A percentile compares a stretch with the other conserved stretches of the same genome.
Evolutionary conservation across 306 rosid species (phyloP).

Genomic region (Acacia acuminata): DNA sequence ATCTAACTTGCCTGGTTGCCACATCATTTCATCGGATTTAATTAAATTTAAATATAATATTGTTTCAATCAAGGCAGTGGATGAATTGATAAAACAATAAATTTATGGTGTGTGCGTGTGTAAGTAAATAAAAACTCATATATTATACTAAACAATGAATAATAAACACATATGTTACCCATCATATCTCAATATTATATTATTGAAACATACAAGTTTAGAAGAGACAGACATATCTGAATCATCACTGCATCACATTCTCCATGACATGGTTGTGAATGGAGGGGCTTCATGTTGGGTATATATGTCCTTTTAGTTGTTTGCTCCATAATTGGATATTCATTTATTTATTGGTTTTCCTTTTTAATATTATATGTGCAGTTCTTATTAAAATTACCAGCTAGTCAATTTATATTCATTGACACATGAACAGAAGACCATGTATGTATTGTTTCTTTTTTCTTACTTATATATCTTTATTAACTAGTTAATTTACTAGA

Average conservation of each 20-base stretch:
- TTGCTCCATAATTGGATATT: not conserved
- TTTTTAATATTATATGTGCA: not conserved
- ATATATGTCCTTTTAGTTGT: conserved; percentile 40
- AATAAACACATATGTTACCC: not conserved
- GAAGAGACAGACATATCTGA: conserved; percentile 65
- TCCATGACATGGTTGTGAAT: conserved; percentile 45
- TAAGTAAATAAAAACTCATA: no score
- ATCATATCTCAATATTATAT: conserved; percentile 30
- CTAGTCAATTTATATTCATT: not conserved
- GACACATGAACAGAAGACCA: not conserved
- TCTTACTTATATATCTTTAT: not conserved
- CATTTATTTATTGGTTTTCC: not conserved
- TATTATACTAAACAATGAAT: not conserved
- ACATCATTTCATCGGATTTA: not conserved
- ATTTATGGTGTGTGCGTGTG: no score
- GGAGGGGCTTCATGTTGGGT: conserved; percentile 65
- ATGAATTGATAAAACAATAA: not conserved
- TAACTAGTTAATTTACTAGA: not conserved
- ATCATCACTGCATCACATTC: conserved; percentile 50
- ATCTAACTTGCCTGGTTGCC: not conserved
- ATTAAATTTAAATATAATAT: not conserved
- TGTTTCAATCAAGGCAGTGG: not conserved
- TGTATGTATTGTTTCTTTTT: not conserved
- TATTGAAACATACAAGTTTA: conserved; percentile 28
- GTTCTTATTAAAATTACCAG: not conserved